Evolutionary conservation across 2,329 filamentous ascomycete species (phyloP), one percentile per base, ranked within the genome.

Genomic region (Penicillium concentricum): DNA sequence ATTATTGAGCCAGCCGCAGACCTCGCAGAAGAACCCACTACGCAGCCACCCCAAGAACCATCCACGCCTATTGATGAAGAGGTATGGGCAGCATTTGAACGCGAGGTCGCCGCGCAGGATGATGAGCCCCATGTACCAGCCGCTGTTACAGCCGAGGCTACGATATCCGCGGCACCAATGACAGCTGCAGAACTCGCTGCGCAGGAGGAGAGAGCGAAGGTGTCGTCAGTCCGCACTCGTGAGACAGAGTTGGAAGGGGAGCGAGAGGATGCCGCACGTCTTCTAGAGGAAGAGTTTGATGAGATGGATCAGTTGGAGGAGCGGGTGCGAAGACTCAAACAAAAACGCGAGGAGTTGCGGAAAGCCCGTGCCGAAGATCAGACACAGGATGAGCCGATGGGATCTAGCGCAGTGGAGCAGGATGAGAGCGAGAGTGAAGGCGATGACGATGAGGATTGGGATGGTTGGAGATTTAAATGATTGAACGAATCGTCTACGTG

Each of bases 61-160:
- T 52, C 59, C 48, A 62, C 69, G 46, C 30, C 51, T 5, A 76
- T 90, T 9, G 86, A 92, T 69, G 90, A 96, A 68, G 85, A 87
- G 52, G 90, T 94, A 74, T 94, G 90, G 89, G 88, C 90, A 2
- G 90, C 90, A 9, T 95, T 96, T 69, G 88, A 96, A 71, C 89
- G 89, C 3, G 90, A 96, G 52, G 86, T 96, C 54, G 88, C 86
- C 8, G 76, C 72, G 39, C 72, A 76, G 48, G 73, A 74, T 9
- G 72, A 72, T 54, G 59, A 61, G 42, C 67, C 65, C 16, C 67
- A 74, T 42, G 61, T 66, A 22, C 68, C 69, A 22, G 66, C 70
- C 38, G 70, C 71, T 4, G 54, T 75, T 49, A 59, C 69, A 5
- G 67, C 73, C 1, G 66, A 82, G 56, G 86, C 84, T 7, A 84